Evolutionary conservation across 306 rosid species (phyloP), one percentile per base, ranked within the genome.

Genomic region (Hippophae tibetana): DNA sequence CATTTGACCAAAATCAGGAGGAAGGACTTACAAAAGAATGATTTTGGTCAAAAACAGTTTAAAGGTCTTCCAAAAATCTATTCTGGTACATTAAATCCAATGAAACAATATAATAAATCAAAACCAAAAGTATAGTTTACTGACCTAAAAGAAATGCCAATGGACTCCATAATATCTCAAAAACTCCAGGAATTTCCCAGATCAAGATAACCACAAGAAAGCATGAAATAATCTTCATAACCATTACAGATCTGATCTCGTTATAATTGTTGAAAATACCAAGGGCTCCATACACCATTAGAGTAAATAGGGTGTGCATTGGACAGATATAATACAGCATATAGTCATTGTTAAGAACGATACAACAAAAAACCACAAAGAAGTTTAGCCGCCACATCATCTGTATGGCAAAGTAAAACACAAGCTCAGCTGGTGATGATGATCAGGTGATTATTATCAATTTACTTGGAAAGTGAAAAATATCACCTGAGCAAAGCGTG

Each of bases 371-470:
- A 2, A 67, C 84, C 70, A 93, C 99, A 57, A 84, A 93, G 73
- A 88, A 86, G 61, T 93, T 93, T 62, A 93, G 94, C 72, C 95
- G 90, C 95, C 97, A 93, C 97, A 93, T 93, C 97, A 93, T 93
- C 99, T 93, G 94, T 81, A 79, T 38, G 14, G 73, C 43, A 66
- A 40, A 62, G 64, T 41, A 38, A 60, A 38, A 41, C 8, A 54
- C 47, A 50, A 72, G 51, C 49, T 38, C 62, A 54, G 54, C n/a
- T 49, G 6, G 14, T 9, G 1, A 49, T 9, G 23, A 13, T 49
- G 53, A 14, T 5, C n/a, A 11, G 6, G 41, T 47, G 18, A 66
- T 66, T 40, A 23, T n/a, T 27, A 23, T 31, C 5, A 31, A 31
- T 31, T 31, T 31, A 31, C 5, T 11, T 43, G 14, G 46, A 62